These are phyloP conservation scores for Babesia bigemina DNA, from an alignment of 169 alveolate species.

Conservation along the genomic window DNA sequence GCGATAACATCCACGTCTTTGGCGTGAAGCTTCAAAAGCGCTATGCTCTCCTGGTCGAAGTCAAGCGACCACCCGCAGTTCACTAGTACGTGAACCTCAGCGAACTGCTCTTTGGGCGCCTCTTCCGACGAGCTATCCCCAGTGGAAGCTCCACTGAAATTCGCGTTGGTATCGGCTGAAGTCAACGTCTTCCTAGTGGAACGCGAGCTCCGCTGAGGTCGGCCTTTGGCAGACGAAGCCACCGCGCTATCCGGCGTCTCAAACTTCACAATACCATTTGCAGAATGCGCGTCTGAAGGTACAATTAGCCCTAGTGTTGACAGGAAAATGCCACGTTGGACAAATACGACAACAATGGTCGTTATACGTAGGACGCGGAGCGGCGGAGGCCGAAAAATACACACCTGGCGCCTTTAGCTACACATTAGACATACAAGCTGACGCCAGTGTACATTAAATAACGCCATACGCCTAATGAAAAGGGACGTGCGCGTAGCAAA, in stretches of 20 bases:
- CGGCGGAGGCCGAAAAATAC: not conserved
- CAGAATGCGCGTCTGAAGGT: not conserved
- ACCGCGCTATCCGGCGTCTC: not conserved
- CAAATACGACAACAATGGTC: not conserved
- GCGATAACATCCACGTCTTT: slow-evolving; percentile 45
- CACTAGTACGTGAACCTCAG: slow-evolving; percentile 30
- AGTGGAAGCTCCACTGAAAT: not conserved
- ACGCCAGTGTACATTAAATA: too few species aligned
- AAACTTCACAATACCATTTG: not conserved
- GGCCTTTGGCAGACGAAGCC: not conserved
- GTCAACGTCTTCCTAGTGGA: not conserved
- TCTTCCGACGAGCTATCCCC: not conserved
- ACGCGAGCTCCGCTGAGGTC: not conserved
- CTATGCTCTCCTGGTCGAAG: slow-evolving; percentile 35
- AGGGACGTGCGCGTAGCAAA: too few species aligned
- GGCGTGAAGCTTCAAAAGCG: slow-evolving; percentile 24
- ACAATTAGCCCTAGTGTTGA: too few species aligned
- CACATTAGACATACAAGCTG: not conserved
- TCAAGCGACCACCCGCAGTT: slow-evolving; percentile 70
- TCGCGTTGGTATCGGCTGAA: not conserved
- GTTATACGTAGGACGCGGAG: not conserved
- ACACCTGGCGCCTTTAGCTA: not conserved
- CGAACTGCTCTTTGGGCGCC: not conserved
- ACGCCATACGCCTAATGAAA: too few species aligned
- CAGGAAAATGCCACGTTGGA: too few species aligned